Evolutionary conservation across 163 green algal species (phyloP).

Genomic region (Chlamydomonas reinhardtii): DNA sequence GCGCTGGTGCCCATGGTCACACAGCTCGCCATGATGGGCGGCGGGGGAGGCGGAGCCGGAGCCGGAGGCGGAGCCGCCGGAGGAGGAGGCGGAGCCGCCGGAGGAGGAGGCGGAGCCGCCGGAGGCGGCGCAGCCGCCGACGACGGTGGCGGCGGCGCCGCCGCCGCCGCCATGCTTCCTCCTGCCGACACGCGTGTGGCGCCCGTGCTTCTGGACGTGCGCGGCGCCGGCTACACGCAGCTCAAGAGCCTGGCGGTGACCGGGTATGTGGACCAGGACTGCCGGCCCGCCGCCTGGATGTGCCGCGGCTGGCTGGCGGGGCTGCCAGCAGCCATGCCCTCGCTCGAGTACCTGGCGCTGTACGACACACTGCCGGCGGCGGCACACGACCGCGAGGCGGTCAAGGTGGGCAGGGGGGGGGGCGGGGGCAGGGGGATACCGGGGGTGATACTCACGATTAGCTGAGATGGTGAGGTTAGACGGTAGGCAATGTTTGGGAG

Average conservation of each 20-base stretch:
- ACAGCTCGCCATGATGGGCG: constrained; percentile 23
- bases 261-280: constrained; percentile 44
- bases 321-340: constrained; percentile 28
- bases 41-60: no score
- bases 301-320: constrained; percentile 32
- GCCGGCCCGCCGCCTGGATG: constrained; percentile 41
- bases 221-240: constrained; percentile 44
- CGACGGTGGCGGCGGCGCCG: no score
- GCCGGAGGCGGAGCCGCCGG: no score
- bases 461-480: no score
- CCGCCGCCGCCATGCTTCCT: background rate
- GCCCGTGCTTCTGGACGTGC: constrained; percentile 41
- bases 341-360: constrained; percentile 44
- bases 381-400: constrained; percentile 12
- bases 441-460: no score
- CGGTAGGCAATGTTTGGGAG: no score
- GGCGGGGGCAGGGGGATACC: no score
- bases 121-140: no score
- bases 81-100: no score
- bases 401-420: constrained; percentile 1
- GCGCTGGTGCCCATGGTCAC: constrained; percentile 48
- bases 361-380: constrained; percentile 40
- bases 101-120: no score
- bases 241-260: constrained; percentile 43
- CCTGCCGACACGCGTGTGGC: constrained; percentile 33